Percentiles rank a stretch among this genome's conserved stretches.
phyloP scores from a whole-genome alignment of 2,329 filamentous ascomycete genomes.

The Paecilomyces sp. region DNA sequence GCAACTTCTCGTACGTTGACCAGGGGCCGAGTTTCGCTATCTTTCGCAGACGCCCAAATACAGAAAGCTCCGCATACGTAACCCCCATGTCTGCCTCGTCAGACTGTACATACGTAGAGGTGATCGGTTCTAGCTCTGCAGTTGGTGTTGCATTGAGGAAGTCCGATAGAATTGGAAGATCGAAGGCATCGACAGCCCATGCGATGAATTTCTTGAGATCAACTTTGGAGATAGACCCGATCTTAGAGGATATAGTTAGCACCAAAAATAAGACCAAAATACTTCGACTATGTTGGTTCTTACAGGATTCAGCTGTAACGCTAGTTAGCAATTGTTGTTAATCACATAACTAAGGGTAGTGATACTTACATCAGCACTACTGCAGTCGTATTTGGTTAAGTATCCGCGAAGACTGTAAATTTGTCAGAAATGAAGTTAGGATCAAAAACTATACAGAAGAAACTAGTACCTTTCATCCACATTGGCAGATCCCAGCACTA shows the following conservation, averaged over 20 bases:
- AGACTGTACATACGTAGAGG: conserved; percentile 51
- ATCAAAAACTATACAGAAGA: conserved; percentile 8
- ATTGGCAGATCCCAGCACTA: conserved; percentile 63
- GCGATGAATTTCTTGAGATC: conserved; percentile 66
- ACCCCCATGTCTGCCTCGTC: conserved; percentile 52
- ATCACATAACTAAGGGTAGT: conserved; percentile 46
- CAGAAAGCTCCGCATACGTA: conserved; percentile 48
- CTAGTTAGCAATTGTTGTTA: neutral
- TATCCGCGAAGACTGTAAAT: conserved; percentile 45
- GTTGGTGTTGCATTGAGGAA: conserved; percentile 60
- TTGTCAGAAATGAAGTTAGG: conserved; percentile 20
- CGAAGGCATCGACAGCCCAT: conserved; percentile 54
- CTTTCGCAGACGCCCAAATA: conserved; percentile 50
- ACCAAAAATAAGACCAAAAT: neutral
- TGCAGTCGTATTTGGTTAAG: conserved; percentile 64
- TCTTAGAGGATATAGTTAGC: conserved; percentile 6
- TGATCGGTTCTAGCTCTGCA: conserved; percentile 61
- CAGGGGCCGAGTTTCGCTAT: conserved; percentile 48
- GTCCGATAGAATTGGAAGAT: conserved; percentile 56
- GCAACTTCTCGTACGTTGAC: conserved; percentile 47
- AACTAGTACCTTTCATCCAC: conserved; percentile 47
- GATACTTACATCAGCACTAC: conserved; percentile 46
- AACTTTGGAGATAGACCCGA: conserved; percentile 52
- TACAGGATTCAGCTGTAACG: conserved; percentile 21
- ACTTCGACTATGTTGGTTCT: neutral